Evolutionary conservation across 768 basidiomycete genomes (phyloP), one percentile per base, ranked within the genome.

Genomic region (Kwoniella botswanensis): DNA sequence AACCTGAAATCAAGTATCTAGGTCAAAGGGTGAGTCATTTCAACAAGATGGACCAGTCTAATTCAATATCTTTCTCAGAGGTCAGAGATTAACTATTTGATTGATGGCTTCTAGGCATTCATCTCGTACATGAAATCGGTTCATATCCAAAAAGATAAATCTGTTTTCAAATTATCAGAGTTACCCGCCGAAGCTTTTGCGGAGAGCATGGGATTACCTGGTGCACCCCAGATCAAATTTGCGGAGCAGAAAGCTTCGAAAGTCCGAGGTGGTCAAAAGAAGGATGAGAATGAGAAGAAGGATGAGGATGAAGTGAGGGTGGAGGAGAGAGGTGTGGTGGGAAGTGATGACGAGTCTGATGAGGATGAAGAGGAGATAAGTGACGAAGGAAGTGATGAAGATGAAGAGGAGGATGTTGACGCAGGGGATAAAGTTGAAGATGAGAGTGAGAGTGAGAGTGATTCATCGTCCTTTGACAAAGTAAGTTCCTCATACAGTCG

Each of bases 1-100:
- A 95, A 69, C 93, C 94, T 0, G 94, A 99, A 83, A 90, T 98
- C 84, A 99, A 98, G 82, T 97, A 98, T 82, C 88, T 99, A 11
- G 97, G 91, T 11, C 96, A 98, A 82, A 86, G 93, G 66, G 95
- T 95, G 76, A 68, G 90, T 87, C 46, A 17, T 17, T 11, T 6
- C 17, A 0, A 15, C 46, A 18, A 4, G 12, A 18, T 50, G 3
- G 46, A 18, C 3, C 17, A 15, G 46, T 50, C 21, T 11, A 24
- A 29, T 6, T 43, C 52, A 18, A 60, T 11, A 60, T 18, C n/a
- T 62, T 53, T 63, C 22, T 41, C 35, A 35, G 35, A 35, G 35
- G 35, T 35, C 35, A 35, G 35, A 35, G 35, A 35, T 35, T 35
- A 35, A 35, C 4, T 35, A 9, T 6, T 35, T 9, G 35, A 29